Evolutionary conservation across 139 green algal species (phyloP).

Genomic region (Tetradesmus obliquus): DNA sequence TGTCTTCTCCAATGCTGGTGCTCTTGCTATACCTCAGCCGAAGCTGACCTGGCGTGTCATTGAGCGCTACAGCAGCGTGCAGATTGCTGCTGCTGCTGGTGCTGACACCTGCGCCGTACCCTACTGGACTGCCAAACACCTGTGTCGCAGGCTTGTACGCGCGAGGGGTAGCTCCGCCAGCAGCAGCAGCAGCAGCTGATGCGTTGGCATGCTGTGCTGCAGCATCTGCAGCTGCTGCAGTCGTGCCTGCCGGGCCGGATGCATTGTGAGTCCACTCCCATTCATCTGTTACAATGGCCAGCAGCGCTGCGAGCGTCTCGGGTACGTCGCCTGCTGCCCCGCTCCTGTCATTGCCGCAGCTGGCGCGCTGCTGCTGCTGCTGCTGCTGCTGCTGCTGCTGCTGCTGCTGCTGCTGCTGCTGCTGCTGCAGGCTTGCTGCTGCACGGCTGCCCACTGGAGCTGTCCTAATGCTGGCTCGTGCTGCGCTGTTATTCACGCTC

Average conservation of each 20-base stretch:
- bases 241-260: not conserved
- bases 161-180: not conserved
- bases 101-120: too few relatives aligned
- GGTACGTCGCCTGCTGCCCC: not conserved
- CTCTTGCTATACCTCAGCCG: not conserved
- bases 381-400: not conserved
- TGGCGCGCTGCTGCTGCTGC: too few relatives aligned
- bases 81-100: too few relatives aligned
- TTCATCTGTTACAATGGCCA: not conserved
- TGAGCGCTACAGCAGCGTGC: not conserved
- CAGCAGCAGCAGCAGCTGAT: not conserved
- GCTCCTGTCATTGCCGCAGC: not conserved
- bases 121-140: too few relatives aligned
- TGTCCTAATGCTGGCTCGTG: not conserved
- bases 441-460: not conserved
- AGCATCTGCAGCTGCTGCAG: too few relatives aligned
- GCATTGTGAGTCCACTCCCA: not conserved
- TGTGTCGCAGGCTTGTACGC: too few relatives aligned
- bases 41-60: not conserved
- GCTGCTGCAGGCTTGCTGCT: not conserved
- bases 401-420: too few relatives aligned
- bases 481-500: not conserved
- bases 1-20: not conserved
- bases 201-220: too few relatives aligned
- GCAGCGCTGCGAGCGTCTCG: not conserved